Conservation (phyloP, 2,329 filamentous ascomycete genomes). For the Elsinoe arachidis region DNA sequence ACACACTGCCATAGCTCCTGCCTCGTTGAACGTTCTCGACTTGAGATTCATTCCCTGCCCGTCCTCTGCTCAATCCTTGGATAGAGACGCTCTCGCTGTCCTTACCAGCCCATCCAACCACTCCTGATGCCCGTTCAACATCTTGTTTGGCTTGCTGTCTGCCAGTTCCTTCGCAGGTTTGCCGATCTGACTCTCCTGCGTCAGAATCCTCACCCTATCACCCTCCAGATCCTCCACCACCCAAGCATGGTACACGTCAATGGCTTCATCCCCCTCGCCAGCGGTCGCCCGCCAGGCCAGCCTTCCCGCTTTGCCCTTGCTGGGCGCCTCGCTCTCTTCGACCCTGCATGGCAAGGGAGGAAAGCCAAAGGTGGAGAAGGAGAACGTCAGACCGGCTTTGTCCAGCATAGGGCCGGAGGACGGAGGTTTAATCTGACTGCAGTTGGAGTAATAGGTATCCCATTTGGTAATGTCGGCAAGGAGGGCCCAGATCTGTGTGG, state of each 20-base stretch:
- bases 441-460: conserved; percentile 29
- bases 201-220: conserved; percentile 27
- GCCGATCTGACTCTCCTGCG: conserved; percentile 31
- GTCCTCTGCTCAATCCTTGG: neutral
- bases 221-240: conserved; percentile 27
- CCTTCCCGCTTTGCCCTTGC: conserved; percentile 15
- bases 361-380: conserved; percentile 31
- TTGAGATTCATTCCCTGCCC: neutral
- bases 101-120: conserved; percentile 30
- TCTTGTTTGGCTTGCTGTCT: conserved; percentile 26
- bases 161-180: conserved; percentile 23
- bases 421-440: conserved; percentile 24
- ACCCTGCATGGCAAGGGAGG: conserved; percentile 24
- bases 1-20: too few species aligned
- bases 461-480: conserved; percentile 29
- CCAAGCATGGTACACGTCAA: conserved; percentile 32
- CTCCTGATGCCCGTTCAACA: conserved; percentile 32
- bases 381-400: conserved; percentile 24
- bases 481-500: conserved; percentile 26
- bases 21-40: too few species aligned
- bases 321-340: conserved; percentile 21
- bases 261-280: conserved; percentile 19
- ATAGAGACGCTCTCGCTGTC: conserved; percentile 16
- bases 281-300: conserved; percentile 21
- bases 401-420: conserved; percentile 20